Base-by-base conservation (phyloP, 495 filamentous ascomycete genomes). In the Podospora anserina region DNA sequence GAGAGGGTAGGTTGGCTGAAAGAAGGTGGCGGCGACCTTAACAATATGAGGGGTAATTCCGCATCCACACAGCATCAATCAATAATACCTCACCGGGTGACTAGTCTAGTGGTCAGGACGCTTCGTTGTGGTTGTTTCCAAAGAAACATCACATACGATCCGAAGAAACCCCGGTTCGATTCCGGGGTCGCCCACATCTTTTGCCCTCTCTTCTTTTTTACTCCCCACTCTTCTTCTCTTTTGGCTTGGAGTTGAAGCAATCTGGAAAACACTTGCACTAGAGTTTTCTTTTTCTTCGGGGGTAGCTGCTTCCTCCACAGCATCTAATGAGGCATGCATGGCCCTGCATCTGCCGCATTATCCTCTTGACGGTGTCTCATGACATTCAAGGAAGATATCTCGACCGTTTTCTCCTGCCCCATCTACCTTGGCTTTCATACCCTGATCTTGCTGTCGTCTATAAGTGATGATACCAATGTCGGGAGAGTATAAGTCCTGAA, bases 131-230 rank as follows among this genome's bases (percentile, higher is more conserved):
- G 39, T 18, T 49, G 15, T 49, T 49, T 11, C 13, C 1, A 6
- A 49, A 23, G 1, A 11, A 49, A 49, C 15, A 49, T 49, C 55
- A 58, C 55, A 58, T 58, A 58, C 55, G 55, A 58, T 58, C 69
- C 70, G 70, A 71, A 71, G 66, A 71, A 71, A 71, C 70, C 70
- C 66, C 63, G 66, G 70, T 71, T 71, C 70, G 70, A 71, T 71
- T 71, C 70, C 66, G 63, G 66, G 70, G 66, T 68, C 70, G 66
- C 70, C 66, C 70, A 71, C 11, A 44, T 23, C 18, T 49, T 63
- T 63, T 63, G 1, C 0, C 23, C 23, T 23, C 23, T 44, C 2
- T 11, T 49, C 0, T 18, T 49, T 49, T 16, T 16, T 6, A 3
- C 39, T 9, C 13, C 39, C 9, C 39, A 49, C 39, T 16, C 39